A percentile compares a stretch with the other conserved stretches of the same genome.
These are phyloP conservation scores for Thuidium tamariscinum DNA, from an alignment of 225 moss, liverwort and hornwort genomes.

Conservation along the genomic window DNA sequence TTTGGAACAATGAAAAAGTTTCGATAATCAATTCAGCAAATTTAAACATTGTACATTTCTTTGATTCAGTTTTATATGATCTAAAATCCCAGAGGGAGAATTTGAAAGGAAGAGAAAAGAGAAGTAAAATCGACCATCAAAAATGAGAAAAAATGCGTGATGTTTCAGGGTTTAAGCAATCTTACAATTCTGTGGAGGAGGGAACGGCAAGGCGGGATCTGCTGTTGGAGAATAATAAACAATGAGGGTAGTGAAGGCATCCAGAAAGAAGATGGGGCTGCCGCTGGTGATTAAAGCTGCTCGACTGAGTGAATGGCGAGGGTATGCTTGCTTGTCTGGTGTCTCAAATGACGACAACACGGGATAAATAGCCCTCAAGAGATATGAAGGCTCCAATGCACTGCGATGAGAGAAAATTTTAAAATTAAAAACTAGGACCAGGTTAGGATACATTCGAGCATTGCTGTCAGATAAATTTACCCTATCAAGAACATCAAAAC, in stretches of 20 bases:
- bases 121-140: background rate
- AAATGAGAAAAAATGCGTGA: background rate
- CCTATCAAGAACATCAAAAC: background rate
- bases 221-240: constrained; percentile 96
- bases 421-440: background rate
- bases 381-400: constrained; percentile 85
- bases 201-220: constrained; percentile 86
- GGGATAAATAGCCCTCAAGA: constrained; percentile 88
- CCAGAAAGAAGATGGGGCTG: constrained; percentile 97
- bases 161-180: background rate
- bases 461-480: background rate
- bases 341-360: constrained; percentile 85
- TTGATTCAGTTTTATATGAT: background rate
- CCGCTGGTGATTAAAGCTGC: constrained; percentile 96
- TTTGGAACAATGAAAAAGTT: no score
- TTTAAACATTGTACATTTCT: background rate
- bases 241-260: constrained; percentile 91
- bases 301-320: constrained; percentile 89
- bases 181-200: constrained; percentile 99
- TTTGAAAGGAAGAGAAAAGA: background rate
- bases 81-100: background rate
- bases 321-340: constrained; percentile 93
- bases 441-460: background rate
- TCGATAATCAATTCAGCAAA: background rate
- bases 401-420: constrained; percentile 14